phyloP scores from a whole-genome alignment of 2,329 filamentous ascomycete species.

The Curvularia eragrostidis region DNA sequence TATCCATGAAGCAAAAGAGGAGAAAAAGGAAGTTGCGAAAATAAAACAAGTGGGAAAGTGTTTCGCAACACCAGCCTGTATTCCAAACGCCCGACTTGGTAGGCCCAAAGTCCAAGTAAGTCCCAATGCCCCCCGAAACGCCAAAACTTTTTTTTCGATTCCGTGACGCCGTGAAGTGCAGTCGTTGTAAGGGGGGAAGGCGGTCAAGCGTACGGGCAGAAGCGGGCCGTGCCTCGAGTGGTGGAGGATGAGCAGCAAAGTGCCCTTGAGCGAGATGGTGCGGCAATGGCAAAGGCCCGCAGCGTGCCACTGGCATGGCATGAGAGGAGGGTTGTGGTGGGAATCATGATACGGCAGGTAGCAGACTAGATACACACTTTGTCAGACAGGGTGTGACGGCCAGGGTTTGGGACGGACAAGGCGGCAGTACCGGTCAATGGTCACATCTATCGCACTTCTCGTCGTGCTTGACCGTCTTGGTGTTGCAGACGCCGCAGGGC shows the following conservation, averaged over 20 bases:
- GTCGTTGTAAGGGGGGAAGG: conserved; percentile 27
- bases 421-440: conserved; percentile 49
- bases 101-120: conserved; percentile 34
- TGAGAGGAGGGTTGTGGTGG: conserved; percentile 41
- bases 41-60: conserved; percentile 44
- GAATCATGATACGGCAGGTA: conserved; percentile 41
- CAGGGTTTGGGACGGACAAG: conserved; percentile 8
- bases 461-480: conserved; percentile 56
- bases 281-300: conserved; percentile 33
- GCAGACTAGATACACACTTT: conserved; percentile 31
- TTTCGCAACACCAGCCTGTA: conserved; percentile 47
- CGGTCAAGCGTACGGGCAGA: conserved; percentile 23
- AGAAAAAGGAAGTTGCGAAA: conserved; percentile 14
- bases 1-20: conserved; percentile 24
- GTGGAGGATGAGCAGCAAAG: conserved; percentile 30
- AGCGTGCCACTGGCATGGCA: conserved; percentile 40
- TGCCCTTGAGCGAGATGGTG: conserved; percentile 33
- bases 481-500: conserved; percentile 52
- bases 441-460: conserved; percentile 57
- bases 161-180: conserved; percentile 54
- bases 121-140: conserved; percentile 47
- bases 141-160: conserved; percentile 49
- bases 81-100: conserved; percentile 49
- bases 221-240: conserved; percentile 30
- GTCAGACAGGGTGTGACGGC: conserved; percentile 40